phyloP scores from a whole-genome alignment of 306 rosid genomes.

The Dryas octopetala region DNA sequence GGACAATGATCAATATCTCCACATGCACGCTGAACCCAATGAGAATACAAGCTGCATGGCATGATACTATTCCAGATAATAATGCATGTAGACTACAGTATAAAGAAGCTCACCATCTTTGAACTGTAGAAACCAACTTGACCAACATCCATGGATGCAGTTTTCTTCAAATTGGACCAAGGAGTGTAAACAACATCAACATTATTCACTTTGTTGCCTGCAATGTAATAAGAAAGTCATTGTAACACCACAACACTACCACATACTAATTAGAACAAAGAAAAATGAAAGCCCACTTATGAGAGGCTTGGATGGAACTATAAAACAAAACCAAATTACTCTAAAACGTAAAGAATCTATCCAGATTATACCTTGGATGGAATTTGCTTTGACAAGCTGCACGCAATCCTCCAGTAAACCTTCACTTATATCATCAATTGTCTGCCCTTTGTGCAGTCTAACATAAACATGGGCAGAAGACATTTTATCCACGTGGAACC shows the following conservation, averaged over 20 bases:
- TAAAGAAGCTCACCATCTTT: slow-evolving; percentile 57
- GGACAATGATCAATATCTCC: slow-evolving; percentile 25
- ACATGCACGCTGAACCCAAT: slow-evolving; percentile 21
- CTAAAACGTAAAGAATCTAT: slow-evolving; percentile 18
- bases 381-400: slow-evolving; percentile 98
- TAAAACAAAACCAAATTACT: slow-evolving; percentile 13
- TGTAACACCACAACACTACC: slow-evolving; percentile 3
- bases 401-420: slow-evolving; percentile 89
- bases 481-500: slow-evolving; percentile 99
- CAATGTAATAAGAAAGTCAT: slow-evolving; percentile 22
- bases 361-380: slow-evolving; percentile 73
- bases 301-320: not conserved
- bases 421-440: slow-evolving; percentile 83
- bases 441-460: slow-evolving; percentile 86
- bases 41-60: not conserved
- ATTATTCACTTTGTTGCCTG: slow-evolving; percentile 95
- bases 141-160: slow-evolving; percentile 97
- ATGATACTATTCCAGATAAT: not conserved
- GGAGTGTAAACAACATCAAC: slow-evolving; percentile 96
- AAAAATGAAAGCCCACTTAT: not conserved
- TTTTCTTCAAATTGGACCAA: slow-evolving; percentile 96
- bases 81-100: slow-evolving; percentile 7
- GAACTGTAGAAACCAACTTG: slow-evolving; percentile 92
- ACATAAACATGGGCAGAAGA: slow-evolving; percentile 97
- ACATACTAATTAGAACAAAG: not conserved